Conservation (phyloP, 495 filamentous ascomycete species). For the Darksidea phi region DNA sequence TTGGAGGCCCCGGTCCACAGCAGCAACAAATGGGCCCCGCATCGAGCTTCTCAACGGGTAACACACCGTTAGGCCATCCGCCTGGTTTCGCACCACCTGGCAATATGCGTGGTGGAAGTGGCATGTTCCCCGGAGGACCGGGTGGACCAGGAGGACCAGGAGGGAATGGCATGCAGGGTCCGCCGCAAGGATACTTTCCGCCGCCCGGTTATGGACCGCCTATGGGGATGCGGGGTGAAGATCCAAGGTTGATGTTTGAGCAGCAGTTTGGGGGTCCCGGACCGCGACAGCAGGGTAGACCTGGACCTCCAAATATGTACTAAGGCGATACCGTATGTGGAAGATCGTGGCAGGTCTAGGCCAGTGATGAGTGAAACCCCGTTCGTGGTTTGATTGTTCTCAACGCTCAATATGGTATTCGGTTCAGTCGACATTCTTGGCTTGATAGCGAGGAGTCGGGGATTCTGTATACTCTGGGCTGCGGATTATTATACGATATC, state of each 20-base stretch:
- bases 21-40: constrained; percentile 22
- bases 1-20: constrained; percentile 19
- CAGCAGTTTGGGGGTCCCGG: constrained; percentile 18
- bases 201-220: constrained; percentile 24
- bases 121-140: constrained; percentile 14
- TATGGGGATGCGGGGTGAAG: constrained; percentile 24
- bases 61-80: constrained; percentile 32
- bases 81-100: constrained; percentile 26
- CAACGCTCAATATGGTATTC: no score
- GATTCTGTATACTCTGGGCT: no score
- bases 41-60: constrained; percentile 25
- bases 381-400: no score
- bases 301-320: constrained; percentile 25
- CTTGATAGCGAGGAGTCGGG: no score
- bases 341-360: no score
- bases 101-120: constrained; percentile 14
- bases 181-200: constrained; percentile 32
- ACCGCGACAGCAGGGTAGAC: constrained; percentile 20
- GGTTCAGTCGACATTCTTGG: no score
- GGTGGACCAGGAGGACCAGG: not conserved
- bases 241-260: constrained; percentile 35
- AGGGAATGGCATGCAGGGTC: constrained; percentile 13
- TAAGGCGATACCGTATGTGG: not conserved
- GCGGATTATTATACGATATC: no score
- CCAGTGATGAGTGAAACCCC: no score